Percentiles rank a stretch among this genome's conserved stretches.
These are phyloP conservation scores for Saprolegnia parasitica DNA, from an alignment of 352 stramenopile species.

Conservation along the genomic window DNA sequence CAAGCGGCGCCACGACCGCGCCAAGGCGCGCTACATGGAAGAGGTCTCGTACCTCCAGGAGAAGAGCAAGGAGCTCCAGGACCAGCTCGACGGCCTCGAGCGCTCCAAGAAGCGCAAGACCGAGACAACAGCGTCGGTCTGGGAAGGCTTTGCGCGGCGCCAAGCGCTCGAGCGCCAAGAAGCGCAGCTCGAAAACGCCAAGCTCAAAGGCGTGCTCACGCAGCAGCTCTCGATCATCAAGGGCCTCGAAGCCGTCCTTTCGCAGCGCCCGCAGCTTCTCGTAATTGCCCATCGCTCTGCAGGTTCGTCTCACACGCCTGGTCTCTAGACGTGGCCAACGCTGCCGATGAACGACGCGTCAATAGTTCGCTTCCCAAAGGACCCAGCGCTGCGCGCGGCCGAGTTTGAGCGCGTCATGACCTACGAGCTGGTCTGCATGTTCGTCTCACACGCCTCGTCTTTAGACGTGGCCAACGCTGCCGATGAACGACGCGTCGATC, in stretches of 20 bases:
- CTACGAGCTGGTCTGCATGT: neutral
- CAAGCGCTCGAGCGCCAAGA: constrained; percentile 18
- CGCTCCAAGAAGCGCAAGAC: constrained; percentile 19
- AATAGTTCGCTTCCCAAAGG: neutral
- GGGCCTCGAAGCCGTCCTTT: constrained; percentile 6
- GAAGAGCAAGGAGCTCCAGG: neutral
- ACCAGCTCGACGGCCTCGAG: constrained; percentile 5
- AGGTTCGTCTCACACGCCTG: neutral
- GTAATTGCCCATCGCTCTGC: neutral
- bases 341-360: neutral
- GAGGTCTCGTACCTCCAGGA: constrained; percentile 11
- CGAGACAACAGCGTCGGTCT: neutral
- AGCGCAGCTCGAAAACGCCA: constrained; percentile 15
- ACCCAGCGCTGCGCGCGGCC: neutral
- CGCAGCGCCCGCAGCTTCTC: constrained; percentile 16
- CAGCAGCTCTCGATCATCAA: constrained; percentile 20
- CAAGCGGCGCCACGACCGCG: constrained; percentile 23
- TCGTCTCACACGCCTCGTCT: neutral
- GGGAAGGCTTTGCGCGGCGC: constrained; percentile 23
- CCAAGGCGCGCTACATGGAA: constrained; percentile 19
- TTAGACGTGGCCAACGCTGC: neutral
- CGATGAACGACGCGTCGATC: neutral
- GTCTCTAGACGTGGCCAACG: neutral
- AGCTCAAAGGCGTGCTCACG: constrained; percentile 3
- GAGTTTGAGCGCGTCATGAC: neutral